Evolutionary conservation across 106 monocot species (phyloP), one percentile per base, ranked within the genome.

Genomic region (Vanilla planifolia): DNA sequence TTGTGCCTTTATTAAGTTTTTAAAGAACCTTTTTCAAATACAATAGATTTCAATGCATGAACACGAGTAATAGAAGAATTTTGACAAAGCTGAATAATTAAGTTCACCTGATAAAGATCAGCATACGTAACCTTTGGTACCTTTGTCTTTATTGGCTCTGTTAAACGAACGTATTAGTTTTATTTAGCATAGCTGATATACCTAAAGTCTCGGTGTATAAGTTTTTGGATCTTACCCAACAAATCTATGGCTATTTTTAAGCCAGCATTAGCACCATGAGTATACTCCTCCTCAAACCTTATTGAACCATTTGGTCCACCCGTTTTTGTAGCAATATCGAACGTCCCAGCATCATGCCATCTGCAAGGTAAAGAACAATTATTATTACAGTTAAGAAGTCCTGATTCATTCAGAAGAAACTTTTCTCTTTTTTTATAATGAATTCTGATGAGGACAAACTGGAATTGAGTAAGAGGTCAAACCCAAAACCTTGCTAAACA

Each of bases 121-220:
- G 89, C 94, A 66, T 89, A 94, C n/a, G 94, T 89, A 55, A 94
- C 78, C 66, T 27, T 80, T 59, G 85, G 83, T 78, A 86, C 85
- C 61, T 79, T 89, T 64, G 33, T 65, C 67, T 94, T 89, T 40
- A 89, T 71, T 51, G 75, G 70, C 67, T 94, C 93, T 89, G 72
- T 24, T 36, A 48, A 29, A 40, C 28, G 4, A 48, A 55, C 30
- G 8, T 28, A 37, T 29, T 42, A 61, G 14, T 26, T n/a, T n/a
- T 14, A 43, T 8, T 24, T 26, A 42, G 11, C 24, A 26, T 13
- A 23, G 27, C 25, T 42, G 23, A 39, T 6, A 37, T 37, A 2
- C 1, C 29, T 56, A 30, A 16, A 33, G 8, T 4, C 37, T 59
- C 11, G 26, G 21, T 24, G 20, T 8, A 59, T 37, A 20, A 59